These are phyloP conservation scores for Delitschia confertaspora DNA, from an alignment of 495 filamentous ascomycete genomes.

Conservation along the genomic window DNA sequence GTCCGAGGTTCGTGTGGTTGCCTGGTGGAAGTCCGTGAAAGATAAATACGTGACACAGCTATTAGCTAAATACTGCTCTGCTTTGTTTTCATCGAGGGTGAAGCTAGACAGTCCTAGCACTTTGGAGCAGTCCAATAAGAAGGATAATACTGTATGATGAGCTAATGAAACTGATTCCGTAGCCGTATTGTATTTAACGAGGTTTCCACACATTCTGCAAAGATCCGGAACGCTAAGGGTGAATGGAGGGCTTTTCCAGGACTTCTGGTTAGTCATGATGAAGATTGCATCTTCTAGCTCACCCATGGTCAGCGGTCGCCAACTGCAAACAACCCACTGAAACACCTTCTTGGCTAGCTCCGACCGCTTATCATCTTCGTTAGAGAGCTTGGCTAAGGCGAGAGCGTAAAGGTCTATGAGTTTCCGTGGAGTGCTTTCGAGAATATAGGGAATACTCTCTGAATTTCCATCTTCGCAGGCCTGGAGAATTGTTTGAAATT, in stretches of 20 bases:
- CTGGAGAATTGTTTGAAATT: conserved; percentile 27
- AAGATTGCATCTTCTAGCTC: conserved; percentile 18
- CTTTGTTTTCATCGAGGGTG: conserved; percentile 5
- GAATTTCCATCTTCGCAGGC: conserved; percentile 18
- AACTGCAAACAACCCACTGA: conserved; percentile 17
- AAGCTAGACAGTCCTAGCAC: background rate
- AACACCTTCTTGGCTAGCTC: conserved; percentile 13
- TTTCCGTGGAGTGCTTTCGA: conserved; percentile 10
- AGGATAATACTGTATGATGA: conserved; percentile 16
- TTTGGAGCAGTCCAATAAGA: conserved; percentile 8
- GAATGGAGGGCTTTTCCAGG: conserved; percentile 8
- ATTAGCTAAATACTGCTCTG: conserved; percentile 11
- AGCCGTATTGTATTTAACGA: conserved; percentile 12
- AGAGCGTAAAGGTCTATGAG: conserved; percentile 22
- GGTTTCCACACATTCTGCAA: conserved; percentile 12
- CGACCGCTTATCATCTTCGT: background rate
- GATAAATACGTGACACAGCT: conserved; percentile 13
- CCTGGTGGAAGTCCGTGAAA: conserved; percentile 14
- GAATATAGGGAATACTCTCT: conserved; percentile 18
- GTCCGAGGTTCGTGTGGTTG: conserved; percentile 13
- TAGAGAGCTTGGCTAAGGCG: conserved; percentile 5
- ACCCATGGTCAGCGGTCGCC: conserved; percentile 8
- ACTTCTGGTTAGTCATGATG: conserved; percentile 12
- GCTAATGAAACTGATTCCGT: conserved; percentile 10
- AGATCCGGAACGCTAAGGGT: conserved; percentile 8